A percentile compares a stretch with the other conserved stretches of the same genome.
Evolutionary conservation across 306 rosid species (phyloP).

Genomic region (Trifolium pratense): DNA sequence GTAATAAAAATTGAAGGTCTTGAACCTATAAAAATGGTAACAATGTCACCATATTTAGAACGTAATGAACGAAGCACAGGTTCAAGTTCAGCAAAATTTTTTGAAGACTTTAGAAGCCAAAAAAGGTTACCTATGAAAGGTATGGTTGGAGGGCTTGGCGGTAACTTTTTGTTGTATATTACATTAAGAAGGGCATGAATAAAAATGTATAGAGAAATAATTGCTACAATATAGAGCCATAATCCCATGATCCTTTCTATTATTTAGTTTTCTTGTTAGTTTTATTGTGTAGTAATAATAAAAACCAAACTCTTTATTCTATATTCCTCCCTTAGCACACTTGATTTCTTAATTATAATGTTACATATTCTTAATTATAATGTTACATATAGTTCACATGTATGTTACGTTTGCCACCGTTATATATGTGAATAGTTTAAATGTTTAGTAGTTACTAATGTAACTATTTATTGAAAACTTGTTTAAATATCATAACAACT

Average conservation of each 20-base stretch:
- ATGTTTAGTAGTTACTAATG: neutral
- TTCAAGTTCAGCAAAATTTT: slow-evolving; percentile 53
- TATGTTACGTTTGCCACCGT: neutral
- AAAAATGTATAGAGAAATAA: slow-evolving; percentile 11
- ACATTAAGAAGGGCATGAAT: slow-evolving; percentile 31
- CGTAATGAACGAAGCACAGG: slow-evolving; percentile 48
- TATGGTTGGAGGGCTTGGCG: slow-evolving; percentile 59
- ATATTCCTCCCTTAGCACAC: neutral
- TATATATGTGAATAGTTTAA: neutral
- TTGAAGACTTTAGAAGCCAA: slow-evolving; percentile 57
- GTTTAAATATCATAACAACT: neutral
- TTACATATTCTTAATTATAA: neutral
- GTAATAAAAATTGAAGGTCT: slow-evolving; percentile 57
- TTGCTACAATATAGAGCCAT: slow-evolving; percentile 39
- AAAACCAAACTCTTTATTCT: neutral
- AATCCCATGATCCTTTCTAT: slow-evolving; percentile 33
- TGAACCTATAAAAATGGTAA: slow-evolving; percentile 54
- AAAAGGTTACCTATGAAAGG: slow-evolving; percentile 55
- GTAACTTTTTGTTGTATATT: slow-evolving; percentile 38
- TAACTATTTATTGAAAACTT: slow-evolving; percentile 15
- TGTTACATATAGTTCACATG: neutral
- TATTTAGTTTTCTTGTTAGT: neutral
- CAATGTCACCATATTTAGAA: slow-evolving; percentile 53
- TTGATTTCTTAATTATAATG: neutral
- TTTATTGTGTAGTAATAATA: neutral